phyloP scores from a whole-genome alignment of 2,329 filamentous ascomycete genomes.

The Cladosporium sp. region DNA sequence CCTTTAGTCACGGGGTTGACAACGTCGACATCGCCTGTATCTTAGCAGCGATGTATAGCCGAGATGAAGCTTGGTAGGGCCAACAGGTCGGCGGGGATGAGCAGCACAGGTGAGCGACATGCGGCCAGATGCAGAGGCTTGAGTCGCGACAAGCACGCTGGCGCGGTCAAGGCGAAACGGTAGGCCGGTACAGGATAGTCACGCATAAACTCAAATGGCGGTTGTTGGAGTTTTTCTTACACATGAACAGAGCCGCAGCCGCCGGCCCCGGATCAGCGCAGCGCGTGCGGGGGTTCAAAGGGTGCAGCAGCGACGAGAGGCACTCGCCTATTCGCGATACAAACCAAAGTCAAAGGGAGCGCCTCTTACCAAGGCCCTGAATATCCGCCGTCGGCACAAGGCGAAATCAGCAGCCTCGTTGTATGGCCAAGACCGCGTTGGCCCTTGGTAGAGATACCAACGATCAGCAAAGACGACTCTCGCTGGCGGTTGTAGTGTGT shows the following conservation, averaged over 20 bases:
- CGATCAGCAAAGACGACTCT: not conserved
- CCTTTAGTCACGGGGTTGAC: not conserved
- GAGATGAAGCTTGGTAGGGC: too few species aligned
- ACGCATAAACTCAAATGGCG: constrained; percentile 2
- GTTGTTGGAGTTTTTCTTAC: too few species aligned
- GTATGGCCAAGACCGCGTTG: constrained; percentile 7
- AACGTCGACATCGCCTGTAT: too few species aligned
- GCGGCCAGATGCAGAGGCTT: constrained; percentile 3
- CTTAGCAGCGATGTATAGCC: too few species aligned
- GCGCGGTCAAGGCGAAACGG: not conserved
- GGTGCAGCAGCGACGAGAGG: not conserved
- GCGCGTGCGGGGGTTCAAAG: not conserved
- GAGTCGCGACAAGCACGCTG: constrained; percentile 1
- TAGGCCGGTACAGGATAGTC: not conserved
- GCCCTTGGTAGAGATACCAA: constrained; percentile 8
- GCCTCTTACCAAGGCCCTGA: constrained; percentile 3
- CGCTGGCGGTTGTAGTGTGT: not conserved
- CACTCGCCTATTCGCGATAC: not conserved
- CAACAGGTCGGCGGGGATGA: too few species aligned
- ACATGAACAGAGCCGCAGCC: not conserved
- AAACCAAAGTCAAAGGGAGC: too few species aligned
- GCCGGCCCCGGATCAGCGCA: not conserved
- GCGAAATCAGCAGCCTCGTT: constrained; percentile 3
- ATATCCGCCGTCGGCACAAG: constrained; percentile 5
- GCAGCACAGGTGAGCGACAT: not conserved